Base-by-base conservation (phyloP, 2,329 filamentous ascomycete genomes). In the Epichloe typhina region DNA sequence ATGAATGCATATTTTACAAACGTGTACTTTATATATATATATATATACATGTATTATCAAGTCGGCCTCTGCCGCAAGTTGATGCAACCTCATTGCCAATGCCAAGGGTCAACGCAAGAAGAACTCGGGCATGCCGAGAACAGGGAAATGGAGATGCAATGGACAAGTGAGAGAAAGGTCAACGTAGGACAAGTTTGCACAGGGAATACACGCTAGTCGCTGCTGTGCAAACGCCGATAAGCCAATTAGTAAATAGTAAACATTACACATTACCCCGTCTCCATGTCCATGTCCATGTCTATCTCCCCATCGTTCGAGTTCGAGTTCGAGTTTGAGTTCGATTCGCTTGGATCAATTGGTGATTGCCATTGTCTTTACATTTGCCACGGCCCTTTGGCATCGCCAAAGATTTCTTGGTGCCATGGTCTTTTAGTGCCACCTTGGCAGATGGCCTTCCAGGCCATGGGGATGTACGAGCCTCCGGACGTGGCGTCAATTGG, bases 391-490 rank as follows among this genome's bases (percentile, higher is more conserved):
- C 66, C 66, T 40, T 65, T 58, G 3, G 51, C 54, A 36, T 68
- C 66, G 2, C 58, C 61, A 53, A 68, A 67, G 0, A 68, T 46
- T 50, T 62, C 60, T 11, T 66, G 59, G 33, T 66, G 56, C 66
- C 66, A 68, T 4, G 55, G 51, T 46, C 49, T 56, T 21, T 52
- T 51, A 4, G 58, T 58, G 9, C 46, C 37, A 46, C 59, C 62
- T 48, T 67, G 64, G 49, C 66, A 68, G 3, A 68, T 56, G 4
- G 54, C 63, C 26, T 67, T 61, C 65, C 65, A 68, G 1, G 46
- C 50, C 23, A 65, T 57, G 1, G 58, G 50, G 13, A 50, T 26
- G 21, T 64, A 64, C 31, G 52, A 57, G 26, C 50, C 54, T 12
- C 47, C 50, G 12, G 46, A 37, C 26, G 31, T 49, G 3, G 43